Percentiles rank a stretch among this genome's conserved stretches.
Evolutionary conservation across 225 moss, liverwort and hornwort species (phyloP).

Genomic region (Lunularia cruciata): DNA sequence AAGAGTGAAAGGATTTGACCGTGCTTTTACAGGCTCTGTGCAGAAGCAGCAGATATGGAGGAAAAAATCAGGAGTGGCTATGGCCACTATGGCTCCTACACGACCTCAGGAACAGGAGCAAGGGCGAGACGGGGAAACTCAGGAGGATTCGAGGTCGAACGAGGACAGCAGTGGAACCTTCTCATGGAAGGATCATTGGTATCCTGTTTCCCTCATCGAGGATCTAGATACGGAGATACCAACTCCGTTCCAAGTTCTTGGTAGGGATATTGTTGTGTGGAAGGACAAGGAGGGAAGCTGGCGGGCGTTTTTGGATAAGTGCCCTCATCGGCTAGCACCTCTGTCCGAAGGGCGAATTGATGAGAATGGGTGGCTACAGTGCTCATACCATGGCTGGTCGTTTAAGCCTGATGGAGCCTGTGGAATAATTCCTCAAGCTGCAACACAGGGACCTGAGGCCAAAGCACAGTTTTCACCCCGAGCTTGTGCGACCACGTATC

Average conservation of each 20-base stretch:
- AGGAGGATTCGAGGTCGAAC: conserved; percentile 13
- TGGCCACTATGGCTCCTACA: conserved; percentile 36
- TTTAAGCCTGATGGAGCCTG: conserved; percentile 91
- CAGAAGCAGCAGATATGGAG: conserved; percentile 16
- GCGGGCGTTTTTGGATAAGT: conserved; percentile 86
- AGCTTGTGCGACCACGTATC: conserved; percentile 75
- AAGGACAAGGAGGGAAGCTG: conserved; percentile 74
- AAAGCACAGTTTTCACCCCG: conserved; percentile 73
- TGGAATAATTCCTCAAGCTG: conserved; percentile 85
- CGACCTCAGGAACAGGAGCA: conserved; percentile 33
- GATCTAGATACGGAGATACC: conserved; percentile 73
- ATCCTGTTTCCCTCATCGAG: conserved; percentile 83
- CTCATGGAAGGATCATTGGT: conserved; percentile 89
- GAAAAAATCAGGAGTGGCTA: conserved; percentile 18
- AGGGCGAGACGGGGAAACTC: conserved; percentile 37
- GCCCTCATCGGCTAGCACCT: conserved; percentile 86
- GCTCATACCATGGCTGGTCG: conserved; percentile 98
- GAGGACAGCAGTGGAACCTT: conserved; percentile 45
- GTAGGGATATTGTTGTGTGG: conserved; percentile 86
- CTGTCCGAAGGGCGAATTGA: conserved; percentile 59
- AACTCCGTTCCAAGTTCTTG: conserved; percentile 83
- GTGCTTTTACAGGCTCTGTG: background rate
- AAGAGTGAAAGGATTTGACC: conserved; percentile 16
- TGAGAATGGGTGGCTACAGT: conserved; percentile 77
- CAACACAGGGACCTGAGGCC: conserved; percentile 63